Evolutionary conservation across 2,329 filamentous ascomycete genomes (phyloP), one percentile per base, ranked within the genome.

Genomic region (Geosmithia flava): DNA sequence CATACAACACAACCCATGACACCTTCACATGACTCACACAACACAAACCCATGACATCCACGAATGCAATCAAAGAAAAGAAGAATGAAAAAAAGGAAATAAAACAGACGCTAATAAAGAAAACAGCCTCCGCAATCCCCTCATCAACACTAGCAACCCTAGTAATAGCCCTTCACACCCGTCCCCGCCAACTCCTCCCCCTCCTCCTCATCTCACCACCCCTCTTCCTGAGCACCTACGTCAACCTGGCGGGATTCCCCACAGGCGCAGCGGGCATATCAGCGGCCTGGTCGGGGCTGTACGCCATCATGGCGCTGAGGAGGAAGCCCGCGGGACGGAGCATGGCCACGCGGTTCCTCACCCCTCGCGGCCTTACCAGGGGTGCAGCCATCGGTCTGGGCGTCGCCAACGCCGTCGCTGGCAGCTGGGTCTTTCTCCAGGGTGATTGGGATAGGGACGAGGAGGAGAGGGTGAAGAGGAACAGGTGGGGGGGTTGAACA

Each of bases 231-330:
- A 67, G 70, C 48, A 72, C 69, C 58, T 81, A 80, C 63, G 69
- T 78, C 56, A 78, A 78, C 59, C 69, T 81, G 7, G 74, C 76
- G 19, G 76, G 76, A 50, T 78, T 74, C 64, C 71, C 70, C 51
- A 76, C 73, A 47, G 76, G 77, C 57, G 69, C 69, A 49, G 77
- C 76, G 2, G 77, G 75, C 46, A 62, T 80, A 49, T 69, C 72
- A 0, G 73, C 73, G 47, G 75, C 76, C 16, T 75, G 74, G 64
- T 76, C 72, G 43, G 76, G 76, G 29, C 65, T 79, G 16, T 81
- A 81, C 59, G 70, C 72, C 3, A 62, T 80, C 39, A 63, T 80
- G 46, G 75, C 76, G 1, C 59, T 76, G 51, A 71, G 76, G 3
- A 62, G 69, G 42, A 63, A 72, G 19, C 44, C 39, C 10, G 46